These are phyloP conservation scores for Stenocarpella maydis DNA, from an alignment of 2,329 filamentous ascomycete genomes.

Conservation along the genomic window DNA sequence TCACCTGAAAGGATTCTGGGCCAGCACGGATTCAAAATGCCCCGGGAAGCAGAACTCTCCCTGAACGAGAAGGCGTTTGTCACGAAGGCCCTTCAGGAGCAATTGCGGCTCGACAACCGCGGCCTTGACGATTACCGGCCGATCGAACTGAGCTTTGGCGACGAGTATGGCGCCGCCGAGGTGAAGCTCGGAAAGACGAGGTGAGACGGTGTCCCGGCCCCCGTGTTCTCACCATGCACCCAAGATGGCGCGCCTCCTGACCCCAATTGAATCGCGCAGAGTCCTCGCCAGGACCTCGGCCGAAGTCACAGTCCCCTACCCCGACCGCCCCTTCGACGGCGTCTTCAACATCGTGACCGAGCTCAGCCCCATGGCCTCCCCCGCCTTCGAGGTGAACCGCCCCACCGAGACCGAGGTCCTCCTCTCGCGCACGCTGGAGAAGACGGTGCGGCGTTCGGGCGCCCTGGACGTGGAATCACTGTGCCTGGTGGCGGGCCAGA, in stretches of 20 bases:
- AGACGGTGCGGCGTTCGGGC: conserved; percentile 89
- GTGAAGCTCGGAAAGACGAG: conserved; percentile 90
- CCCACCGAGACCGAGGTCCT: conserved; percentile 86
- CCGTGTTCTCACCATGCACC: background rate
- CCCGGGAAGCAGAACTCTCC: conserved; percentile 90
- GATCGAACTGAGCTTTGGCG: conserved; percentile 81
- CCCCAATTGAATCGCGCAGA: conserved; percentile 54
- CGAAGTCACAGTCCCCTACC: conserved; percentile 84
- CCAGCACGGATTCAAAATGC: conserved; percentile 66
- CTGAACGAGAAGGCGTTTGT: conserved; percentile 89
- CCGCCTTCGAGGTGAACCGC: conserved; percentile 86
- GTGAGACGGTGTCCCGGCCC: conserved; percentile 54
- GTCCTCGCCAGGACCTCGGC: conserved; percentile 86
- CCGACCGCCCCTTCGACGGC: conserved; percentile 93
- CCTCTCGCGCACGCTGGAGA: conserved; percentile 88
- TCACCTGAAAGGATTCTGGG: conserved; percentile 39
- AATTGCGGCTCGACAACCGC: conserved; percentile 85
- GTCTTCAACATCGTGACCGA: conserved; percentile 93
- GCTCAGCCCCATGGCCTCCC: conserved; percentile 89
- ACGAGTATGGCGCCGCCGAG: conserved; percentile 90
- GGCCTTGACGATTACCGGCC: conserved; percentile 81
- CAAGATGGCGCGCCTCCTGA: conserved; percentile 11
- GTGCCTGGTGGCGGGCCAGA: conserved; percentile 88
- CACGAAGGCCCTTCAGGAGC: conserved; percentile 80
- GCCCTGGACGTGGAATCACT: conserved; percentile 95